Base-by-base conservation (phyloP, 495 filamentous ascomycete genomes). In the Neurospora tetraspora region DNA sequence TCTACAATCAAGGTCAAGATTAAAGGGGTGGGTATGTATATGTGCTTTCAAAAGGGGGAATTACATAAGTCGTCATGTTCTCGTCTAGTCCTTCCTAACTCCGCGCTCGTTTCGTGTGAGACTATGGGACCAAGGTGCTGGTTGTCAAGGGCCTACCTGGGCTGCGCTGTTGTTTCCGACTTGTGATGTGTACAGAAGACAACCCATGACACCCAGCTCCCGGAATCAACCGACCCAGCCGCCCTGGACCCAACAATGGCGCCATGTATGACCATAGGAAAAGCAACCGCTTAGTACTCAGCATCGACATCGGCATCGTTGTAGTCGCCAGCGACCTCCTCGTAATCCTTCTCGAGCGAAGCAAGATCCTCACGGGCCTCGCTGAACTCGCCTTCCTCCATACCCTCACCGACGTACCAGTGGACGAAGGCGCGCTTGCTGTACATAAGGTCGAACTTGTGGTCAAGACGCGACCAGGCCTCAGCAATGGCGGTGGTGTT, bases 361-460 rank as follows among this genome's bases (percentile, higher is more conserved):
- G 93, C 93, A 71, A 97, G 85, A 80, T 97, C 93, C 86, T 97
- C 93, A 71, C 93, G 89, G 68, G 93, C 93, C 85, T 97, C 93
- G 72, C 89, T 91, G 84, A 97, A 97, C 83, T 97, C 93, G 75
- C 93, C 93, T 81, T 97, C 93, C 86, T 97, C 93, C 93, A 97
- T 97, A 83, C 93, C 93, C 84, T 97, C 93, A 77, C 93, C 93
- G 65, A 97, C 93, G 78, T 97, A 97, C 93, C 93, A 97, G 83
- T 97, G 93, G 18, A 97, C 93, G 79, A 97, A 97, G 53, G 93
- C 93, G 77, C 93, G 92, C 89, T 97, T 97, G 84, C 89, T 92
- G 86, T 97, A 96, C 94, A 97, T 97, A 75, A 97, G 92, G 77
- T 97, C 94, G 83, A 97, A 97, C 84, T 97, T 97, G 86, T 93